These are phyloP conservation scores for Trichoderma pleuroti DNA, from an alignment of 2,329 filamentous ascomycete species.

Conservation along the genomic window DNA sequence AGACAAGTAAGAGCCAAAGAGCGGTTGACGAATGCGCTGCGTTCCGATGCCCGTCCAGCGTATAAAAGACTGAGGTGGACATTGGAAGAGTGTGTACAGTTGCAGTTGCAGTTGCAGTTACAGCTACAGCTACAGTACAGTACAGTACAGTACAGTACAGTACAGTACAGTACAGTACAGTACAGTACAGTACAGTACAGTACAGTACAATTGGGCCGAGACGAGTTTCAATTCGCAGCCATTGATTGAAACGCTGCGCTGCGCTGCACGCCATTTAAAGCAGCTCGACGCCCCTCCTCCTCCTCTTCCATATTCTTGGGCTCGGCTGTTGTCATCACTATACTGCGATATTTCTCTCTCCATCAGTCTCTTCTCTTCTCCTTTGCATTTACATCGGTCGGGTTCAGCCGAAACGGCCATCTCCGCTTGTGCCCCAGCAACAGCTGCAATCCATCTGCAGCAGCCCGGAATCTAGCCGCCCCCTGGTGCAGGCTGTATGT, in stretches of 20 bases:
- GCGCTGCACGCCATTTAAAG: not conserved
- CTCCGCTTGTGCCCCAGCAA: not conserved
- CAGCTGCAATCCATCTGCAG: conserved; percentile 3
- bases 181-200: too few species aligned
- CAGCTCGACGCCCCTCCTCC: not conserved
- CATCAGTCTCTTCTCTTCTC: not conserved
- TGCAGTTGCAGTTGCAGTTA: too few species aligned
- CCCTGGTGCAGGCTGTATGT: not conserved
- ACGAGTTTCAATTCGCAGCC: not conserved
- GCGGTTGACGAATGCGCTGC: not conserved
- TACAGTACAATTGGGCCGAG: not conserved
- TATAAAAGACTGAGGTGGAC: too few species aligned
- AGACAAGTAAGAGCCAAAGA: not conserved
- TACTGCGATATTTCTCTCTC: too few species aligned
- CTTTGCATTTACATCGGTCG: not conserved
- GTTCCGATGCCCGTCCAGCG: too few species aligned
- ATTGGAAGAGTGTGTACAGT: too few species aligned
- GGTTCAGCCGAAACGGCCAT: not conserved
- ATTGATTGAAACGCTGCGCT: not conserved
- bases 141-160: too few species aligned
- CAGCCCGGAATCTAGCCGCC: not conserved
- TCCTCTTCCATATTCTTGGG: not conserved
- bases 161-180: too few species aligned
- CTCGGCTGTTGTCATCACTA: not conserved
- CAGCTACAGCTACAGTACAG: too few species aligned